These are phyloP conservation scores for Metarhizium guizhouense DNA, from an alignment of 2,329 filamentous ascomycete species.

Conservation along the genomic window DNA sequence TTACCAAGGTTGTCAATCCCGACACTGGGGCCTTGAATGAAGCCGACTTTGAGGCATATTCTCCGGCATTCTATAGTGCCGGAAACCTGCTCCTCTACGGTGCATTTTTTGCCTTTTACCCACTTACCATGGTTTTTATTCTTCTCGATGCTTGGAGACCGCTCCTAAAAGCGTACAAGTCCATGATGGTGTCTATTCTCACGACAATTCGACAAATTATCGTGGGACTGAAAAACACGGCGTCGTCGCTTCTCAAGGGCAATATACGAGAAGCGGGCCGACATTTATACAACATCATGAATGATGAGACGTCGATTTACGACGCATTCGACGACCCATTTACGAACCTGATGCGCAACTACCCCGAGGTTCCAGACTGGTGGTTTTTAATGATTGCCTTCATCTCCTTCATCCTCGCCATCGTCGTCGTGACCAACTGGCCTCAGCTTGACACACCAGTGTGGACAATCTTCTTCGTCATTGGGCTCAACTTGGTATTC, in stretches of 20 bases:
- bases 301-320: constrained; percentile 29
- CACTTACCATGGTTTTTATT: constrained; percentile 26
- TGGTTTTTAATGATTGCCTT: constrained; percentile 24
- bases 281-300: constrained; percentile 22
- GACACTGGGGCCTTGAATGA: constrained; percentile 20
- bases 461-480: constrained; percentile 22
- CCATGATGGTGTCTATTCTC: constrained; percentile 14
- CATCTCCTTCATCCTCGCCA: constrained; percentile 21
- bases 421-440: constrained; percentile 21
- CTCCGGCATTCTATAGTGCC: constrained; percentile 23
- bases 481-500: constrained; percentile 28
- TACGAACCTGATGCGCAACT: constrained; percentile 31
- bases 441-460: constrained; percentile 18
- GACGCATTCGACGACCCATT: constrained; percentile 34
- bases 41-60: constrained; percentile 26
- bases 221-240: constrained; percentile 17
- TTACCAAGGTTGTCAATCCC: constrained; percentile 32
- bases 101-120: constrained; percentile 23
- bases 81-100: constrained; percentile 22
- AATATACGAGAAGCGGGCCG: constrained; percentile 19
- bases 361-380: constrained; percentile 40
- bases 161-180: constrained; percentile 23
- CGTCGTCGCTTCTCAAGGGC: constrained; percentile 20
- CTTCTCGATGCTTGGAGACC: constrained; percentile 24
- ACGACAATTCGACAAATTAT: constrained; percentile 7